Conservation (phyloP, 2,329 filamentous ascomycete genomes). For the Leptographium galeiforme region DNA sequence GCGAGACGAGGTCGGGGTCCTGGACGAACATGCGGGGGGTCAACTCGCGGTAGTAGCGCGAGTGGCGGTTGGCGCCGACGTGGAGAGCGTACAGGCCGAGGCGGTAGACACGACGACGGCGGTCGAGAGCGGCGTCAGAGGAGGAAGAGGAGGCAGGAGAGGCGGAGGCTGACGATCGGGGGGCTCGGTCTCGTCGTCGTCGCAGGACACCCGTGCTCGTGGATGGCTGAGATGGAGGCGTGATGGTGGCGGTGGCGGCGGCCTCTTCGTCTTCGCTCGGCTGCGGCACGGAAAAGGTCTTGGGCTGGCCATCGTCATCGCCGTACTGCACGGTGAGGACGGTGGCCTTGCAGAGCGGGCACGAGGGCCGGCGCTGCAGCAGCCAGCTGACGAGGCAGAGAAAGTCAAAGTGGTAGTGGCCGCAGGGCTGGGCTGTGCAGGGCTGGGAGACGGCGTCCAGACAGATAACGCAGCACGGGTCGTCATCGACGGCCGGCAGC, state of each 20-base stretch:
- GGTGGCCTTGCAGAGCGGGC: slow-evolving; percentile 61
- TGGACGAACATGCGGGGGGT: slow-evolving; percentile 51
- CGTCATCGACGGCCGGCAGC: slow-evolving; percentile 10
- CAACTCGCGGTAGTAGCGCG: slow-evolving; percentile 62
- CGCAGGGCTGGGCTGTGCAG: slow-evolving; percentile 62
- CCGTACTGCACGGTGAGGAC: slow-evolving; percentile 52
- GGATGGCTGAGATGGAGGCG: neutral
- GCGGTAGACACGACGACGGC: slow-evolving; percentile 61
- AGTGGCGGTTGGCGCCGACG: slow-evolving; percentile 68
- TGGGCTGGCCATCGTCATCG: slow-evolving; percentile 36
- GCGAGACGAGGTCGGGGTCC: slow-evolving; percentile 56
- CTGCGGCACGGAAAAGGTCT: slow-evolving; percentile 39
- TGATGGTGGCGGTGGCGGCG: neutral
- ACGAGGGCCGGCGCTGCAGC: slow-evolving; percentile 54
- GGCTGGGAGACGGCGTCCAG: slow-evolving; percentile 61
- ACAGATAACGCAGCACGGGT: slow-evolving; percentile 67
- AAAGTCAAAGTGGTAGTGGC: slow-evolving; percentile 73
- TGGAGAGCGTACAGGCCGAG: slow-evolving; percentile 63
- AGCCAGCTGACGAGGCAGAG: slow-evolving; percentile 68
- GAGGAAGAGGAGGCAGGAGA: neutral
- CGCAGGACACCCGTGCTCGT: neutral
- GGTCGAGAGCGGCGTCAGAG: slow-evolving; percentile 28
- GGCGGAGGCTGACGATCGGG: neutral
- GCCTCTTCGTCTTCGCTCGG: neutral
- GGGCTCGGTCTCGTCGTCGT: neutral